Evolutionary conservation across 371 early-diverging fungal species (phyloP).

Genomic region (Thermomucor indicae-seudaticae): DNA sequence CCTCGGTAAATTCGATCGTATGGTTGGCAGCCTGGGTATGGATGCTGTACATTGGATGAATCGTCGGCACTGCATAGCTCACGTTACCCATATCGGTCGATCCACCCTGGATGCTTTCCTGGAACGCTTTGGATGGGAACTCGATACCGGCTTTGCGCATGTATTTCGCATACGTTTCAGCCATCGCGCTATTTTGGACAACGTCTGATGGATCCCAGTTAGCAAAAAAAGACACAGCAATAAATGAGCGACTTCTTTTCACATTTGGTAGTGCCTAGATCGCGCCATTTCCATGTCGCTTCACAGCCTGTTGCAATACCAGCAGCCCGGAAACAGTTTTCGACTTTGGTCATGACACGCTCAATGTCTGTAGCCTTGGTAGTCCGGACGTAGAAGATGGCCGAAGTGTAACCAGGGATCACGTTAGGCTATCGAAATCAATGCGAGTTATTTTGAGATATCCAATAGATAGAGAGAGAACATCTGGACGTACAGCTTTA

Average conservation of each 20-base stretch:
- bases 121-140: slow-evolving; percentile 31
- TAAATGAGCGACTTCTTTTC: neutral
- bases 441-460: neutral
- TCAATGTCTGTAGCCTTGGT: slow-evolving; percentile 36
- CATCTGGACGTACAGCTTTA: slow-evolving; percentile 41
- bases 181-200: slow-evolving; percentile 53
- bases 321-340: slow-evolving; percentile 60
- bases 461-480: neutral
- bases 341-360: slow-evolving; percentile 42
- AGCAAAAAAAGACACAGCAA: neutral
- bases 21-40: slow-evolving; percentile 47
- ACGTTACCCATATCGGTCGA: slow-evolving; percentile 80
- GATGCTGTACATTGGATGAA: slow-evolving; percentile 11
- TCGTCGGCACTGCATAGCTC: neutral
- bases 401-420: slow-evolving; percentile 50
- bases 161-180: slow-evolving; percentile 50
- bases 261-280: slow-evolving; percentile 31
- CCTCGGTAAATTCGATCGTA: slow-evolving; percentile 58
- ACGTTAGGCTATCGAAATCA: slow-evolving; percentile 18
- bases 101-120: slow-evolving; percentile 37
- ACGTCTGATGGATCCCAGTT: slow-evolving; percentile 18
- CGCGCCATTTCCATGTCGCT: slow-evolving; percentile 49
- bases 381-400: slow-evolving; percentile 55
- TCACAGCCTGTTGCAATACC: slow-evolving; percentile 70
- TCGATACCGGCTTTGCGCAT: slow-evolving; percentile 46